Evolutionary conservation across 2,329 filamentous ascomycete genomes (phyloP), one percentile per base, ranked within the genome.

Genomic region (Venturia pyrina): DNA sequence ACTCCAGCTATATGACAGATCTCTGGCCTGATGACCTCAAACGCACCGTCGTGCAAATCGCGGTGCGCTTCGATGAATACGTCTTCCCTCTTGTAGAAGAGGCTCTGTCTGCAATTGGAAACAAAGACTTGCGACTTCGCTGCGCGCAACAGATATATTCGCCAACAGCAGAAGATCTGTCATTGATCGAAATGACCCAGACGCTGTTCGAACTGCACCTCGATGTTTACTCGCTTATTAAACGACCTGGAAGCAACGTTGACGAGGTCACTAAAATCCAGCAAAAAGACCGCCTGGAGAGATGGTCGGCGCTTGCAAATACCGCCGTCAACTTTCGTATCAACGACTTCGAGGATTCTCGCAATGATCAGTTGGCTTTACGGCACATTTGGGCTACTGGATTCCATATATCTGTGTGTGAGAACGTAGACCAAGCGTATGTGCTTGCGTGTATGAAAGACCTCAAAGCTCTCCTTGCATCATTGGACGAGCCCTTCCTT

Each of bases 351-450:
- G 68, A 72, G 34, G 68, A 72, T 66, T 69, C 69, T 5, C 66
- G 66, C 34, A 62, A 71, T 67, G 77, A 76, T 66, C 76, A 78
- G 15, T 75, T 88, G 21, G 77, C 78, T 44, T 72, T 89, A 41
- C 82, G 88, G 50, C 87, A 89, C 72, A 73, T 89, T 13, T 90
- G 87, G 87, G 81, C 87, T 28, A 86, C 84, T 10, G 84, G 84
- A 6, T 85, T 87, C 68, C 82, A 85, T 67, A 78, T 86, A 62
- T 87, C 81, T 62, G 80, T 86, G 68, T 79, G 79, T 13, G 81
- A 83, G 41, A 80, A 84, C 56, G 76, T 83, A 4, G 74, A 80
- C 19, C 83, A 86, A 63, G 83, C 87, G 64, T 83, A 88, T 71
- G 79, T 87, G 43, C 73, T 89, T 34, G 77, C 81, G 61, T 87